Evolutionary conservation across 805 yeast genomes (phyloP).

Genomic region (Nakazawaea wickerhamii): DNA sequence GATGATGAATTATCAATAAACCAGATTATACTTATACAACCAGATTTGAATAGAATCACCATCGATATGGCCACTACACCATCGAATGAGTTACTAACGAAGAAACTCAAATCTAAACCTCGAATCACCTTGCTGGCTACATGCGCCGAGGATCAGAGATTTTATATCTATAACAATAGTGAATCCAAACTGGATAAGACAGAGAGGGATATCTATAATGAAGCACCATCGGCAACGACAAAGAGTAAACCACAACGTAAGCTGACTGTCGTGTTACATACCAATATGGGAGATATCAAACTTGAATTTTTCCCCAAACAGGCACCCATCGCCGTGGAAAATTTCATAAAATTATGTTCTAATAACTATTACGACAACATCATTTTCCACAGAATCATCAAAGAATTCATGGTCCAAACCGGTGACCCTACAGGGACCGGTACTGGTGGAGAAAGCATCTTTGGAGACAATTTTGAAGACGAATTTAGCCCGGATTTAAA

Average conservation of each 20-base stretch:
- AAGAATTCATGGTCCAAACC: constrained; percentile 55
- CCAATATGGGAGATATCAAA: constrained; percentile 38
- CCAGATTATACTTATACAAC: constrained; percentile 17
- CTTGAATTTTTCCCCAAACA: constrained; percentile 28
- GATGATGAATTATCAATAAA: constrained; percentile 25
- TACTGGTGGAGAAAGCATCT: constrained; percentile 33
- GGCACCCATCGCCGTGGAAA: constrained; percentile 38
- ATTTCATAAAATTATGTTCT: constrained; percentile 30
- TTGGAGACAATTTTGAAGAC: constrained; percentile 36
- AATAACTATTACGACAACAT: constrained; percentile 34
- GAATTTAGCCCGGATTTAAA: constrained; percentile 43
- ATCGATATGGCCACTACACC: constrained; percentile 11
- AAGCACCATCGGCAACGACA: constrained; percentile 8
- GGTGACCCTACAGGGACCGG: constrained; percentile 47
- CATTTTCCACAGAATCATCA: constrained; percentile 44
- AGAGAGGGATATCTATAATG: constrained; percentile 13
- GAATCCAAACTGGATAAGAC: not conserved
- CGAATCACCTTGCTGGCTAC: constrained; percentile 3
- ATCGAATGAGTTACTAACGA: constrained; percentile 6
- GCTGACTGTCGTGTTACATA: constrained; percentile 26
- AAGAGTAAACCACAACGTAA: constrained; percentile 2
- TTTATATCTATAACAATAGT: constrained; percentile 11
- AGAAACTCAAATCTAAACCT: not conserved
- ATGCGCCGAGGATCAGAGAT: constrained; percentile 5
- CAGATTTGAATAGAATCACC: constrained; percentile 3